phyloP scores from a whole-genome alignment of 345 rosid genomes.

The Populus deltoides region DNA sequence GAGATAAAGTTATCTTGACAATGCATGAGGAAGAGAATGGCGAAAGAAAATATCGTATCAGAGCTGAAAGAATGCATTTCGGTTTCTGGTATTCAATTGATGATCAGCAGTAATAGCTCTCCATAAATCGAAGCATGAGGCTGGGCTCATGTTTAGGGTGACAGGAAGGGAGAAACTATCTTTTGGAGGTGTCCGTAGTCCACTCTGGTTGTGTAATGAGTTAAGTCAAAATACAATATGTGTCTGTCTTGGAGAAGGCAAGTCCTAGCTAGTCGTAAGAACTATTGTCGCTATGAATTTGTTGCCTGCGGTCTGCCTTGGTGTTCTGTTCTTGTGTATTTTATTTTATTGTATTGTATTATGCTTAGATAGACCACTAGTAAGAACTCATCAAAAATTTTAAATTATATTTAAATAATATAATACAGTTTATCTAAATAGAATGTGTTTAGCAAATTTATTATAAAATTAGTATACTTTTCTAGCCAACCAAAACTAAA shows the following conservation, averaged over 20 bases:
- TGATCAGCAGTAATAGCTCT: background rate
- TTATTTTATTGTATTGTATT: too few relatives aligned
- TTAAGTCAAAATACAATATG: too few relatives aligned
- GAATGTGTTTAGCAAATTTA: too few relatives aligned
- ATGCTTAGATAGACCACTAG: too few relatives aligned
- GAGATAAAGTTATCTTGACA: background rate
- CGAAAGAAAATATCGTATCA: background rate
- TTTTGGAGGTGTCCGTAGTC: background rate
- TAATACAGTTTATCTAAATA: too few relatives aligned
- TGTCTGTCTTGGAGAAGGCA: background rate
- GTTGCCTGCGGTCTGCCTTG: background rate
- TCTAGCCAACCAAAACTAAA: too few relatives aligned
- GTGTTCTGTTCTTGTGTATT: background rate
- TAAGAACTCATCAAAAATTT: too few relatives aligned
- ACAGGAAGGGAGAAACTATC: background rate
- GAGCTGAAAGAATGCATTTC: background rate
- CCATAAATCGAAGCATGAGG: background rate
- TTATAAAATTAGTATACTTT: too few relatives aligned
- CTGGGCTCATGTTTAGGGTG: background rate
- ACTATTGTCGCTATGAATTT: background rate
- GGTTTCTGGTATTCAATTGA: background rate
- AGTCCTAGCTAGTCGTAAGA: background rate
- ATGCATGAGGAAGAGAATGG: background rate
- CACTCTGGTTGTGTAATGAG: background rate
- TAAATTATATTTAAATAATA: too few relatives aligned